Evolutionary conservation across 2,329 filamentous ascomycete genomes (phyloP).

Genomic region (Aspergillus sp.): DNA sequence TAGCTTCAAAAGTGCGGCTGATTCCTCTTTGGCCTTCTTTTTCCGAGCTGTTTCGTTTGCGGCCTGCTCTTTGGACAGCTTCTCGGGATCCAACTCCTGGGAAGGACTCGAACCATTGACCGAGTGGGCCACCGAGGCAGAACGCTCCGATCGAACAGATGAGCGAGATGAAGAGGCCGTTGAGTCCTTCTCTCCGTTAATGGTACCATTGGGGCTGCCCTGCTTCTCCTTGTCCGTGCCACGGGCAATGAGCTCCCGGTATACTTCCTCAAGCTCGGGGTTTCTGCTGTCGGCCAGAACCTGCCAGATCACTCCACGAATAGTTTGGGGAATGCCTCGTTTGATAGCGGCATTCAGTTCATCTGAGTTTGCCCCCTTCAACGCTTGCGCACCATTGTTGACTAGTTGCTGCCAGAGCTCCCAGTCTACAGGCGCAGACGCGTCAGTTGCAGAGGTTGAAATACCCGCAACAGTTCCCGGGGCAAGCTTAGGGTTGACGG

Average conservation of each 20-base stretch:
- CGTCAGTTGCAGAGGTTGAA: slow-evolving; percentile 67
- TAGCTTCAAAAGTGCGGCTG: slow-evolving; percentile 71
- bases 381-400: slow-evolving; percentile 86
- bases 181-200: slow-evolving; percentile 65
- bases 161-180: slow-evolving; percentile 73
- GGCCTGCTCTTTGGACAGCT: slow-evolving; percentile 65
- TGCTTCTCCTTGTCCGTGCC: slow-evolving; percentile 78
- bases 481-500: slow-evolving; percentile 69
- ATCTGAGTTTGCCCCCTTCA: slow-evolving; percentile 82
- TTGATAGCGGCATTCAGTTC: slow-evolving; percentile 90
- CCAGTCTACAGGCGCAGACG: slow-evolving; percentile 82
- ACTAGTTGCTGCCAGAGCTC: slow-evolving; percentile 97
- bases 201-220: slow-evolving; percentile 53
- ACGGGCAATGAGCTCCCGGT: slow-evolving; percentile 74
- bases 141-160: slow-evolving; percentile 77
- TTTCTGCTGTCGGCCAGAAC: slow-evolving; percentile 94
- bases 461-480: slow-evolving; percentile 85
- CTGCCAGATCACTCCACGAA: slow-evolving; percentile 98
- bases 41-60: slow-evolving; percentile 67
- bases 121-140: slow-evolving; percentile 60
- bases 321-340: slow-evolving; percentile 88
- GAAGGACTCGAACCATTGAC: slow-evolving; percentile 60
- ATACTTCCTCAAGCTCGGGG: slow-evolving; percentile 82
- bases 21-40: slow-evolving; percentile 77
- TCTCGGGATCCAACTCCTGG: slow-evolving; percentile 64